phyloP scores from a whole-genome alignment of 139 green algal genomes.

The Closterium sp. region DNA sequence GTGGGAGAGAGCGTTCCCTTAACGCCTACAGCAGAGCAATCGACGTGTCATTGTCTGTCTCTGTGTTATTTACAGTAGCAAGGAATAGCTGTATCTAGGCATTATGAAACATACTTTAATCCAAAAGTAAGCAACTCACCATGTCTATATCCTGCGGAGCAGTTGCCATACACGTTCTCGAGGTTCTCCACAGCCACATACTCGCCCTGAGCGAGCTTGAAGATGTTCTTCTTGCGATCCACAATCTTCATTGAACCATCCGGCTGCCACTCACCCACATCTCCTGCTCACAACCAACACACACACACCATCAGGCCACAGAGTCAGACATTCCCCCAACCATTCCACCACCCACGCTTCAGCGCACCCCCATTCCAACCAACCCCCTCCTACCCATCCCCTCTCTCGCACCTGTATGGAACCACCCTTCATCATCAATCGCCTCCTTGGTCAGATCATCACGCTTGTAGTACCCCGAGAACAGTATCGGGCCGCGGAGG shows the following conservation, averaged over 20 bases:
- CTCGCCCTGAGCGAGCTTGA: slow-evolving; percentile 96
- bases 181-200: slow-evolving; percentile 97
- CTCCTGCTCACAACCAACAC: slow-evolving; percentile 46
- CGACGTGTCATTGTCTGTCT: too few species aligned
- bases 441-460: slow-evolving; percentile 73
- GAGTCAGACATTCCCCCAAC: too few species aligned
- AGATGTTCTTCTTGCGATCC: slow-evolving; percentile 99
- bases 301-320: slow-evolving; percentile 57
- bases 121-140: slow-evolving; percentile 62
- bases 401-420: slow-evolving; percentile 82
- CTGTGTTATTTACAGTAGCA: too few species aligned
- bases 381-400: neutral
- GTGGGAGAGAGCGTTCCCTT: too few species aligned
- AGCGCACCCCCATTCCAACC: neutral
- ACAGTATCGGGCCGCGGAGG: slow-evolving; percentile 75
- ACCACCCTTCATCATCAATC: slow-evolving; percentile 93
- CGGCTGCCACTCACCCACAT: slow-evolving; percentile 80
- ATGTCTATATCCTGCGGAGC: slow-evolving; percentile 74
- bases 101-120: too few species aligned
- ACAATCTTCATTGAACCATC: slow-evolving; percentile 85
- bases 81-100: too few species aligned
- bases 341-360: neutral
- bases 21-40: too few species aligned
- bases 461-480: slow-evolving; percentile 94
- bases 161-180: slow-evolving; percentile 86